Base-by-base conservation (phyloP, 352 stramenopile genomes). In the Phytopythium montanum region DNA sequence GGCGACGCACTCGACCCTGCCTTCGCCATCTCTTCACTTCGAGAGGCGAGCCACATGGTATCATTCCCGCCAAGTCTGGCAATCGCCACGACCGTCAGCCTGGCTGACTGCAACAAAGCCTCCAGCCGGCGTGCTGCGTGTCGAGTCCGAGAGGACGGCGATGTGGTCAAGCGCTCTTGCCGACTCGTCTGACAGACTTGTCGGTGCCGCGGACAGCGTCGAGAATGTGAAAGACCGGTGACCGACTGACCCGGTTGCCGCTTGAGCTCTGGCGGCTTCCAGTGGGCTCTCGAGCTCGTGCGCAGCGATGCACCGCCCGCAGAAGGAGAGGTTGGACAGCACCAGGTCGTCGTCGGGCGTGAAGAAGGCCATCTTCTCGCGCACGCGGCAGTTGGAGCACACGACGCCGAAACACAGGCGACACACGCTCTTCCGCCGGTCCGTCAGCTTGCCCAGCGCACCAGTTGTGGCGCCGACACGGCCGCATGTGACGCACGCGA, bases 281-380 rank as follows among this genome's bases (percentile, higher is more conserved):
- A 44, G 51, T 33, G 51, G 33, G 36, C 21, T 45, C 33, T 13
- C 10, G 1, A 45, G 19, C 36, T 34, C 51, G 33, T 56, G 33
- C 3, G 51, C 33, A 5, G 51, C 16, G n/a, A 81, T 50, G 50
- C 73, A 79, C 38, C 62, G 60, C 14, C 64, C 52, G 51, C 73
- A 82, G 41, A 82, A 78, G 0, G 64, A 60, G 42, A 78, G 65
- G 49, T 71, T 78, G 45, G 60, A 68, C 13, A 56, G 65, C 50
- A 73, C 5, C 5, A 78, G 46, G 38, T 62, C 69, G 33, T 69
- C 44, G 14, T 66, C 48, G 10, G 67, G 70, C 0, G 67, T 63
- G 13, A 78, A 60, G 25, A 78, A 71, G 25, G 59, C 73, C 48
- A 79, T 72, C 5, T 46, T 50, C 56, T 72, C 67, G n/a, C 59